These are phyloP conservation scores for Psilocybe cyanescens DNA, from an alignment of 768 basidiomycete species.

Conservation along the genomic window DNA sequence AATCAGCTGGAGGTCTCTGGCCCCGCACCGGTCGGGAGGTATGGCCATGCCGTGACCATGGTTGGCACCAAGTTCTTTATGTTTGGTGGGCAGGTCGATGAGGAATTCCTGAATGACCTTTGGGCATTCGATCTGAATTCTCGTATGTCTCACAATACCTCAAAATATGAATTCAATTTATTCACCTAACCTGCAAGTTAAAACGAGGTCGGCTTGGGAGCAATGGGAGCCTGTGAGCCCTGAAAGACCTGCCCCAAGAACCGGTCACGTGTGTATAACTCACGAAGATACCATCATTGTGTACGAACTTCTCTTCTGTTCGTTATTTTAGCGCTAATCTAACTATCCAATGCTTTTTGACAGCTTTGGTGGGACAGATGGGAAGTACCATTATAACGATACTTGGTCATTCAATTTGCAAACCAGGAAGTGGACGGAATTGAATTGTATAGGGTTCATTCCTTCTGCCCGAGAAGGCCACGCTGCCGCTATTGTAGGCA, in stretches of 20 bases:
- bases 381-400: conserved; percentile 99
- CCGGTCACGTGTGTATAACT: conserved; percentile 90
- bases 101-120: conserved; percentile 91
- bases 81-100: conserved; percentile 96
- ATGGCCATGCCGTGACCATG: conserved; percentile 97
- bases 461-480: conserved; percentile 96
- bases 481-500: conserved; percentile 94
- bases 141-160: conserved; percentile 50
- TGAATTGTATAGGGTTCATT: conserved; percentile 96
- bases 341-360: conserved; percentile 1
- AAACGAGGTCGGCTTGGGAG: conserved; percentile 86
- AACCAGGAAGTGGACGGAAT: conserved; percentile 84
- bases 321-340: conserved; percentile 1
- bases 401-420: conserved; percentile 93
- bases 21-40: conserved; percentile 82
- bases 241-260: conserved; percentile 78
- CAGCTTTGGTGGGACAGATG: conserved; percentile 97
- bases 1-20: conserved; percentile 82
- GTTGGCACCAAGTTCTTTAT: conserved; percentile 88
- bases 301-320: conserved; percentile 45
- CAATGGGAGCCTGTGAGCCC: conserved; percentile 63
- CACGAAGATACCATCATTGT: conserved; percentile 83
- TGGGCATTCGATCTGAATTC: conserved; percentile 97
- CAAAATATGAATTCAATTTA: conserved; percentile 6
- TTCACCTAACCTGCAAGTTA: conserved; percentile 52